Evolutionary conservation across 306 rosid species (phyloP), one percentile per base, ranked within the genome.

Genomic region (Carpinus viminea): DNA sequence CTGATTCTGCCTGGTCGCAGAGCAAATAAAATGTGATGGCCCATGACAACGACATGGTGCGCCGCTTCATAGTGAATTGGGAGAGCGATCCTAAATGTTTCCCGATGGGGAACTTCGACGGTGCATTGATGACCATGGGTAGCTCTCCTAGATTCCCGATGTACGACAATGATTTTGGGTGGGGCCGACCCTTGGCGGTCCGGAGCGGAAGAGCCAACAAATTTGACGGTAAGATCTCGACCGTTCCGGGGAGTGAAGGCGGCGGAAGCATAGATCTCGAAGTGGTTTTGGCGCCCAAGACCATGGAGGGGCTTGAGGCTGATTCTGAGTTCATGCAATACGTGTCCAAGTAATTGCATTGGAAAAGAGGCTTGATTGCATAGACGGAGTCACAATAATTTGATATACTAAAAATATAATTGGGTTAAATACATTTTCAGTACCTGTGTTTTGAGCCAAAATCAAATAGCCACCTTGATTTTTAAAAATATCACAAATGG

Each of bases 91-190:
- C 98, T 7, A 70, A 92, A 79, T 86, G 92, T 21, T 95, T 95
- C 71, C 98, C 97, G 2, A 60, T 95, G 4, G 98, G 98, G 55
- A 95, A 95, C 76, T 75, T 89, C 0, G 98, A 92, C 76, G 98
- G 98, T 2, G 91, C 96, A 2, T 78, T 93, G 3, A 80, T 91
- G 51, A 95, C 98, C 6, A 92, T 92, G 95, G 98, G 98, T 0
- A 92, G 97, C 83, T 95, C 98, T 3, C 96, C 94, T 2, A 81
- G 98, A 72, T 95, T 95, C n/a, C 97, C 97, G 5, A 92, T 95
- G 98, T 95, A 87, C 77, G 87, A 88, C 56, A 88, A 83, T 75
- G 84, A 88, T 74, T 88, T 88, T 75, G 91, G 91, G 4, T 95
- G 98, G 97, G 98, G 98, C 1, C 70, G 90, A 12, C 98, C 98